Base-by-base conservation (phyloP, 2,329 filamentous ascomycete genomes). In the Rhinocladiella mackenziei region DNA sequence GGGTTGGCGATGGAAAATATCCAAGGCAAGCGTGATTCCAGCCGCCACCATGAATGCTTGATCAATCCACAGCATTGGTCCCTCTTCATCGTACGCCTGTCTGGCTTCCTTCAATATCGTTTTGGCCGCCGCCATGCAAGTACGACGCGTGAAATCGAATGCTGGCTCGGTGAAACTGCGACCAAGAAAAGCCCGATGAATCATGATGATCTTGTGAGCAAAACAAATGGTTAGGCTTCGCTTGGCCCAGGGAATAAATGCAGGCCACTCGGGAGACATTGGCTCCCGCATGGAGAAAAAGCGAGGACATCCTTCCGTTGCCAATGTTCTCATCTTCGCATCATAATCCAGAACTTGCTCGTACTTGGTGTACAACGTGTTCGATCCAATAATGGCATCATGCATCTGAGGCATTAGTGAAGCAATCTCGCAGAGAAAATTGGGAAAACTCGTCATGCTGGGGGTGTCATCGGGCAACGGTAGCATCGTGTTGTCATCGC, bases 121-220 rank as follows among this genome's bases (percentile, higher is more conserved):
- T 54, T 60, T 63, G 15, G 68, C 62, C 2, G 67, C 65, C 8
- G 60, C 65, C 32, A 65, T 60, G 39, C 66, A 69, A 0, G 68
- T 68, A 55, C 65, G 64, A 15, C 68, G 60, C 6, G 64, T 70
- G 43, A 69, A 67, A 2, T 61, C 61, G 40, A 67, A 72, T n/a
- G 64, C 61, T 1, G 58, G 59, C 29, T 67, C 65, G 2, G 63
- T 66, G 49, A 71, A 70, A 36, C 66, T 69, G 29, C 61, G 56
- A 28, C 65, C 65, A 2, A 71, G 52, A 40, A 70, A 71, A 28
- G 62, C 65, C 31, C 69, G 62, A 35, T 56, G 53, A 10, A 68
- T 62, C 67, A 69, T 70, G 45, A 71, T 70, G 25, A 69, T 62
- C 44, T 71, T 70, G 34, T 71, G 67, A 10, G 62, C 60, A 5